phyloP scores from a whole-genome alignment of 2,329 filamentous ascomycete genomes.

The Rutstroemia sp. region DNA sequence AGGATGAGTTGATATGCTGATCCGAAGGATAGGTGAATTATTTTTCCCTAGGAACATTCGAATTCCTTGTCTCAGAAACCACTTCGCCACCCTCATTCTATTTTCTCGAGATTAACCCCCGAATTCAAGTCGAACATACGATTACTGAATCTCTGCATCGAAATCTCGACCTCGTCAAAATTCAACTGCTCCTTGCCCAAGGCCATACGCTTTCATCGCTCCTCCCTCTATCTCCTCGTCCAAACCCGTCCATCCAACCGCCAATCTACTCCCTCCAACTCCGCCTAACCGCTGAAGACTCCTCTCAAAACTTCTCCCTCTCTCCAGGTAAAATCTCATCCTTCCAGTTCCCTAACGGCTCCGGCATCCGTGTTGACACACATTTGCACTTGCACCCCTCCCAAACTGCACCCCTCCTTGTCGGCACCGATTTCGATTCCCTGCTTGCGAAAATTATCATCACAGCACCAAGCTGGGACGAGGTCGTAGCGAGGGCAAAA shows the following conservation, averaged over 20 bases:
- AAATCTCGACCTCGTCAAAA: slow-evolving; percentile 27
- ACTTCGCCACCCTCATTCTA: slow-evolving; percentile 35
- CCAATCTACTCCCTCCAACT: slow-evolving; percentile 36
- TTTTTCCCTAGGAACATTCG: slow-evolving; percentile 54
- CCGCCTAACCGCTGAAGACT: slow-evolving; percentile 38
- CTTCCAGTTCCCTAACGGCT: slow-evolving; percentile 47
- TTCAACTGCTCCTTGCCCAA: slow-evolving; percentile 32
- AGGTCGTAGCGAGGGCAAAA: slow-evolving; percentile 45
- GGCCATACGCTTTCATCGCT: slow-evolving; percentile 28
- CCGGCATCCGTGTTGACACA: slow-evolving; percentile 43
- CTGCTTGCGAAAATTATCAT: slow-evolving; percentile 41
- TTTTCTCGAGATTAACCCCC: slow-evolving; percentile 27
- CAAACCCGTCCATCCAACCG: slow-evolving; percentile 26
- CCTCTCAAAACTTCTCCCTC: slow-evolving; percentile 41
- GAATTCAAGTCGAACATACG: slow-evolving; percentile 28
- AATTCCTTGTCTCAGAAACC: slow-evolving; percentile 49
- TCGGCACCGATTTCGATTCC: slow-evolving; percentile 40
- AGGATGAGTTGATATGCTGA: neutral
- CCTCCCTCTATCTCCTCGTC: slow-evolving; percentile 25
- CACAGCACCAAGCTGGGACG: slow-evolving; percentile 42
- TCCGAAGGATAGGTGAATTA: slow-evolving; percentile 39
- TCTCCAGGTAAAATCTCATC: slow-evolving; percentile 52
- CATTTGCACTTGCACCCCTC: slow-evolving; percentile 29
- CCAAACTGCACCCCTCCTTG: slow-evolving; percentile 28
- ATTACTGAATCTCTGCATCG: slow-evolving; percentile 33